Conservation (phyloP, 2,329 filamentous ascomycete species). For the Westerdykella ornata region DNA sequence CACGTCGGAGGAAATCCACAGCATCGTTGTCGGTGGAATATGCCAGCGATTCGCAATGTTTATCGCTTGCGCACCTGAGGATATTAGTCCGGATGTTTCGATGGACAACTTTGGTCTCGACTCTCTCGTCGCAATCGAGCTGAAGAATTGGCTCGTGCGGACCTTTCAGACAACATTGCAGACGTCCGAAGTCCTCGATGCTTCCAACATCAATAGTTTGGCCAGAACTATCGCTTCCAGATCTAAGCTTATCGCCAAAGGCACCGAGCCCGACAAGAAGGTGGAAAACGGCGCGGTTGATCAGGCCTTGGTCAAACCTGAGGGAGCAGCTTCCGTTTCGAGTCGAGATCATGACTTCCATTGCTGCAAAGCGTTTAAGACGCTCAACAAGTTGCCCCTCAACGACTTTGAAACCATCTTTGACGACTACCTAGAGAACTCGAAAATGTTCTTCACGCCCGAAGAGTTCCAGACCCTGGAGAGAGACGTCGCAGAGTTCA, state of each 20-base stretch:
- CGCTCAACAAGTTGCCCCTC: too few relatives aligned
- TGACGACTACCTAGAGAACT: too few relatives aligned
- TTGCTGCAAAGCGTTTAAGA: background rate
- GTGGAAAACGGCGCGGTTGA: background rate
- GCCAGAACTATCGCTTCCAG: too few relatives aligned
- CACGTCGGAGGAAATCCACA: background rate
- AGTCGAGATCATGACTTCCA: background rate
- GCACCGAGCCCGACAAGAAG: background rate
- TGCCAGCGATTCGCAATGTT: too few relatives aligned
- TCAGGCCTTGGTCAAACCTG: background rate
- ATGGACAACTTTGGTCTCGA: slow-evolving; percentile 3
- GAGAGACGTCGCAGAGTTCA: background rate
- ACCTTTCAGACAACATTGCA: background rate
- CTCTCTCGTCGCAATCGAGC: slow-evolving; percentile 4
- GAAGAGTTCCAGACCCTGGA: too few relatives aligned
- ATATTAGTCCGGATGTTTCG: background rate
- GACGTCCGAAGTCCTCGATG: slow-evolving; percentile 3
- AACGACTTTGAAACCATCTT: too few relatives aligned
- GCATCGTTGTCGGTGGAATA: too few relatives aligned
- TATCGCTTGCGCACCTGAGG: background rate
- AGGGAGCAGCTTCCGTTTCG: background rate
- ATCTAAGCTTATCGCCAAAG: background rate
- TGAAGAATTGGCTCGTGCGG: slow-evolving; percentile 5
- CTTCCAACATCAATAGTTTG: background rate
- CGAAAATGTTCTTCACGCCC: too few relatives aligned